Conservation (phyloP, 2,329 filamentous ascomycete species). For the Colletotrichum filicis region DNA sequence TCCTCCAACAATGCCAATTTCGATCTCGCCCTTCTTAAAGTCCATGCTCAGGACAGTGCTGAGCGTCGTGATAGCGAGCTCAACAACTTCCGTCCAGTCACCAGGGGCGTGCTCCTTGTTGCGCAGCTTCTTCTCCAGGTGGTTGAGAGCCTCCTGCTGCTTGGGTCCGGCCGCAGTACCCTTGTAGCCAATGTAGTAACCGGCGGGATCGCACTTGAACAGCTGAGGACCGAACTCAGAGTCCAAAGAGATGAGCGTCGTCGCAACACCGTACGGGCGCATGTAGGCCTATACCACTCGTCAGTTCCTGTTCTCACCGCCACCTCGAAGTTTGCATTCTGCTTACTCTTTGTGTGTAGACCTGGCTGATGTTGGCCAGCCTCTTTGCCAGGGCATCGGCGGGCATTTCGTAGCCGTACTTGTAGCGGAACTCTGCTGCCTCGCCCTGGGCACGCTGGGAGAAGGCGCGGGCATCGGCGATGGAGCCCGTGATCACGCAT, state of each 20-base stretch:
- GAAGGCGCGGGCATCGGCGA: conserved; percentile 94
- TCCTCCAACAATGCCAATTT: conserved; percentile 96
- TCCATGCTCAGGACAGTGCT: conserved; percentile 98
- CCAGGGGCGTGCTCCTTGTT: conserved; percentile 97
- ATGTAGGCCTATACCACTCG: conserved; percentile 78
- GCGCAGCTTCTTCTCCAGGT: conserved; percentile 99
- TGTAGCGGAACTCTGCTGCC: conserved; percentile 98
- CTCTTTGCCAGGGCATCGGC: conserved; percentile 97
- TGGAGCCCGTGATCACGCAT: conserved; percentile 98
- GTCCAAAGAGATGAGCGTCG: conserved; percentile 93
- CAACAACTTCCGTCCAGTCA: conserved; percentile 96
- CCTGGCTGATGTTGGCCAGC: conserved; percentile 98
- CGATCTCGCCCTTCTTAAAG: conserved; percentile 99
- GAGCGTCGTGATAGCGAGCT: conserved; percentile 93
- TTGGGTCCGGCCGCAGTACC: conserved; percentile 97
- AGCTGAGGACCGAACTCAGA: conserved; percentile 92
- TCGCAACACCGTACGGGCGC: conserved; percentile 95
- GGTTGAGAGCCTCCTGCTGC: conserved; percentile 98
- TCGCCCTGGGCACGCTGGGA: conserved; percentile 94
- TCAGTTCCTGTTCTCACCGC: conserved; percentile 35
- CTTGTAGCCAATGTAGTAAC: conserved; percentile 99
- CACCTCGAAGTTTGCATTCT: background rate
- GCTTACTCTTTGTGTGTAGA: conserved; percentile 93
- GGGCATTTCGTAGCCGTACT: conserved; percentile 99
- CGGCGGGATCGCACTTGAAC: conserved; percentile 98